These are phyloP conservation scores for Ceratocystis ficicola DNA, from an alignment of 2,329 filamentous ascomycete genomes.

Conservation along the genomic window DNA sequence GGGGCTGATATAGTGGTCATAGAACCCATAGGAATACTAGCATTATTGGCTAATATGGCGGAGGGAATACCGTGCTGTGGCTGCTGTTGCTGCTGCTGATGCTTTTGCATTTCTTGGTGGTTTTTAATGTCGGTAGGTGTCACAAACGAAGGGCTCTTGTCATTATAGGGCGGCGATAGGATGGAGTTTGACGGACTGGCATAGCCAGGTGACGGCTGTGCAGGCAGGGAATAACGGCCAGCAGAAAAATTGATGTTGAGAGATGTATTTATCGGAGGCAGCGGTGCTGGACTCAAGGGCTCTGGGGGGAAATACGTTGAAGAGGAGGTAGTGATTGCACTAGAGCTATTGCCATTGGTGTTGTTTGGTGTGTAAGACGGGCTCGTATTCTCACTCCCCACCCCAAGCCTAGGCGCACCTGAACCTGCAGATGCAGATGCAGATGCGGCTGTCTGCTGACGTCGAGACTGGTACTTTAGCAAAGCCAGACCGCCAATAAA, in stretches of 20 bases:
- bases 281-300: slow-evolving; percentile 20
- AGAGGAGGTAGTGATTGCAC: neutral
- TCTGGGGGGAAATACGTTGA: neutral
- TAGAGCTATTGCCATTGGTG: neutral
- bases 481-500: slow-evolving; percentile 47
- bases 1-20: slow-evolving; percentile 5
- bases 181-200: slow-evolving; percentile 16
- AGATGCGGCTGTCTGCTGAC: slow-evolving; percentile 26
- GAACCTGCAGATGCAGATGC: slow-evolving; percentile 12
- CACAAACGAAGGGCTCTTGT: slow-evolving; percentile 35
- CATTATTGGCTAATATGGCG: neutral
- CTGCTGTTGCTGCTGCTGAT: slow-evolving; percentile 22
- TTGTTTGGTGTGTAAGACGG: slow-evolving; percentile 12
- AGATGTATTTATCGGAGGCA: slow-evolving; percentile 25
- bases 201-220: slow-evolving; percentile 18
- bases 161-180: slow-evolving; percentile 23
- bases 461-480: slow-evolving; percentile 37
- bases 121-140: slow-evolving; percentile 40
- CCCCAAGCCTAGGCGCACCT: slow-evolving; percentile 5
- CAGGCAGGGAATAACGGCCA: slow-evolving; percentile 17
- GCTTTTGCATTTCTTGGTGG: slow-evolving; percentile 24
- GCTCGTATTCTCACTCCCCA: slow-evolving; percentile 17
- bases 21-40: neutral
- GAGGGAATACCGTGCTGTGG: neutral
- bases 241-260: slow-evolving; percentile 8